These are phyloP conservation scores for Yarrowia yakushimensis DNA, from an alignment of 805 yeast genomes.

Conservation along the genomic window DNA sequence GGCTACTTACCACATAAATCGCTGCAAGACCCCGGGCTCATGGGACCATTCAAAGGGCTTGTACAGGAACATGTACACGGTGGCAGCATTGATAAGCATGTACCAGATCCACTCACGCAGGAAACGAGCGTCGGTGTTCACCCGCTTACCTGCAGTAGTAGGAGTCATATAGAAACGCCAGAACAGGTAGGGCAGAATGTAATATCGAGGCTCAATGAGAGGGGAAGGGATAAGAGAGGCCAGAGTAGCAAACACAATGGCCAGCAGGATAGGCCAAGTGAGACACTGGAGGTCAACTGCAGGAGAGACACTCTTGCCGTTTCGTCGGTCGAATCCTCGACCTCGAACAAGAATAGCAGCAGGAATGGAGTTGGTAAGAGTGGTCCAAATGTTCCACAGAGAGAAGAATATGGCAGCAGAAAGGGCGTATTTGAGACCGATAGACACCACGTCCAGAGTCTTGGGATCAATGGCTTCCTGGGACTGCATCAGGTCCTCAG, in stretches of 20 bases:
- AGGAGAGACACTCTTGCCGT: constrained; percentile 1
- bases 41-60: constrained; percentile 66
- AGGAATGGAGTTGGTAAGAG: constrained; percentile 30
- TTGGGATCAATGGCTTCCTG: not conserved
- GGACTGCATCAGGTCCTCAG: not conserved
- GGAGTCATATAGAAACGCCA: constrained; percentile 48
- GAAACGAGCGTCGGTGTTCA: constrained; percentile 40
- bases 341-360: constrained; percentile 4
- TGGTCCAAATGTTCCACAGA: constrained; percentile 40
- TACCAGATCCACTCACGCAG: constrained; percentile 61
- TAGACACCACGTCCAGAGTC: constrained; percentile 54
- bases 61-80: constrained; percentile 54
- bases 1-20: constrained; percentile 75
- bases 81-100: constrained; percentile 49
- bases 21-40: constrained; percentile 56
- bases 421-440: constrained; percentile 7
- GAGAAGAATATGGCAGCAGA: constrained; percentile 36
- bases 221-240: constrained; percentile 75
- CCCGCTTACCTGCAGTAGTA: constrained; percentile 42
- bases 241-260: constrained; percentile 43
- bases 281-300: constrained; percentile 12
- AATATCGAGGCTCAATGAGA: constrained; percentile 89
- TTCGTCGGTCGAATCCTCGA: constrained; percentile 2
- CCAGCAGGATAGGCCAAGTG: constrained; percentile 24
- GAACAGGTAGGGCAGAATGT: constrained; percentile 71